Conservation (phyloP, 2,329 filamentous ascomycete genomes). For the Cordyceps militaris region DNA sequence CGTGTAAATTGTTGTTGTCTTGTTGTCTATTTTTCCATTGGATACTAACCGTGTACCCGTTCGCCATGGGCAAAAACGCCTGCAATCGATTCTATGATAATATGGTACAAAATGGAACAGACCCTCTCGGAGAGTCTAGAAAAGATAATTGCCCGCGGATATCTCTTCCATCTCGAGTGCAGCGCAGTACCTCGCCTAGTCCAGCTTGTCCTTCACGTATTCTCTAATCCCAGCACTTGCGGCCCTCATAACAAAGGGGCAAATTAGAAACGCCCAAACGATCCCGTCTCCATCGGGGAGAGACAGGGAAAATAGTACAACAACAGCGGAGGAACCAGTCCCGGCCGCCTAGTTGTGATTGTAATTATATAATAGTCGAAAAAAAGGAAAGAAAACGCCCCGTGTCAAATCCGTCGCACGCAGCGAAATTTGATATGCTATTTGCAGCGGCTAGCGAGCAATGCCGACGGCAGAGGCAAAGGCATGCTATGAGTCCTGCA, state of each 20-base stretch:
- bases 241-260: background rate
- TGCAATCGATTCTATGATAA: slow-evolving; percentile 7
- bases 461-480: background rate
- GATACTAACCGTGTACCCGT: background rate
- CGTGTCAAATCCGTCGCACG: slow-evolving; percentile 4
- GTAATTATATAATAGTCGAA: slow-evolving; percentile 10
- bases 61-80: background rate
- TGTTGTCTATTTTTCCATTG: background rate
- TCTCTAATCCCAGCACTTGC: background rate
- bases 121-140: background rate
- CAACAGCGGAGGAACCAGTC: slow-evolving; percentile 3
- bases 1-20: background rate
- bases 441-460: background rate
- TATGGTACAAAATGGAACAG: slow-evolving; percentile 10
- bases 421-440: slow-evolving; percentile 6
- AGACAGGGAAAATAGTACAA: background rate
- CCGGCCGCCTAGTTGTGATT: background rate
- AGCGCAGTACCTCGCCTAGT: background rate
- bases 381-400: slow-evolving; percentile 9
- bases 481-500: slow-evolving; percentile 15
- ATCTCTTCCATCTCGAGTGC: slow-evolving; percentile 1
- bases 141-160: background rate
- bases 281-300: background rate
- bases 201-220: background rate
- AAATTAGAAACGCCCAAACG: background rate